These are phyloP conservation scores for Agrocybe praecox DNA, from an alignment of 768 basidiomycete species.

Conservation along the genomic window DNA sequence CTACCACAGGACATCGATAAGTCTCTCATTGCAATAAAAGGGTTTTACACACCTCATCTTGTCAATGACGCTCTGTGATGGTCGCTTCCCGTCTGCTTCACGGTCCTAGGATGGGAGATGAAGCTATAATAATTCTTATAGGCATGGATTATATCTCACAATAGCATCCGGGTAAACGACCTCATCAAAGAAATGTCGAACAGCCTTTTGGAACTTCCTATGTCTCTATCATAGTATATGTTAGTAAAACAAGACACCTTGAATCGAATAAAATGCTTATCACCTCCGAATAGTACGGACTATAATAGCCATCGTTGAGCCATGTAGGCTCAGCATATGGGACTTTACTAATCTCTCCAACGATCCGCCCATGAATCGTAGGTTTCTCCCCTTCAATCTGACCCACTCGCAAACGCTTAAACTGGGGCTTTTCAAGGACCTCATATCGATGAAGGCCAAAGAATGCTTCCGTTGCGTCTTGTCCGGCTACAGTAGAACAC, in stretches of 20 bases:
- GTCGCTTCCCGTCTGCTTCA: constrained; percentile 88
- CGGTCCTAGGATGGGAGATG: constrained; percentile 32
- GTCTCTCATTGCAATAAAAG: background rate
- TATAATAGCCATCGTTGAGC: constrained; percentile 68
- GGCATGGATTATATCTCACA: constrained; percentile 10
- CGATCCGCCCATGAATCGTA: constrained; percentile 46
- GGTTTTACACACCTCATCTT: background rate
- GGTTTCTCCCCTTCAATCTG: constrained; percentile 63
- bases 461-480: constrained; percentile 88
- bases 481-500: constrained; percentile 55
- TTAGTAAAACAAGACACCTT: constrained; percentile 36
- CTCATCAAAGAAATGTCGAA: constrained; percentile 76
- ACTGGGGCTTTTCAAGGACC: constrained; percentile 76
- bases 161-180: constrained; percentile 53
- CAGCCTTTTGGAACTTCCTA: constrained; percentile 55
- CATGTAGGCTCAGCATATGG: constrained; percentile 92
- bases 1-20: constrained; percentile 29
- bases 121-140: background rate
- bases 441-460: constrained; percentile 89
- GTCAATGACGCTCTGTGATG: constrained; percentile 47
- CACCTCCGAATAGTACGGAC: constrained; percentile 76
- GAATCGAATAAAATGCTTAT: background rate
- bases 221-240: constrained; percentile 55
- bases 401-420: constrained; percentile 76
- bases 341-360: constrained; percentile 68